Conservation (phyloP, 31 red algal species). For the Endocladia muricata region DNA sequence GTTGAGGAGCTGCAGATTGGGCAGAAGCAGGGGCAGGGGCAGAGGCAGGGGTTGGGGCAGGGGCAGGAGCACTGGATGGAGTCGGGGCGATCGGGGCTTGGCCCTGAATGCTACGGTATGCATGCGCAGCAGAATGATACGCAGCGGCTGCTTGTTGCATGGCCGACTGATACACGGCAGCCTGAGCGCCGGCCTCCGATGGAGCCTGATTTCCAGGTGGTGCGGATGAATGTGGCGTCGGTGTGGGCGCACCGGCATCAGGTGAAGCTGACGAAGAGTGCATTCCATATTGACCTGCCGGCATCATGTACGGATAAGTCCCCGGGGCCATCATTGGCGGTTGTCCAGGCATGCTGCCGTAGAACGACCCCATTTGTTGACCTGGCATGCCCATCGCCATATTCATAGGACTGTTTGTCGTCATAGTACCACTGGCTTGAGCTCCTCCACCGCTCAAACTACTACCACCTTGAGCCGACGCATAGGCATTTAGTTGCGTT, state of each 20-base stretch:
- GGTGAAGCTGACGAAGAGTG: too few species aligned
- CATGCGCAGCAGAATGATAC: conserved; percentile 46
- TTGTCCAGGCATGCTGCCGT: conserved; percentile 4
- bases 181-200: conserved; percentile 18
- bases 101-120: conserved; percentile 45
- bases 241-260: not conserved
- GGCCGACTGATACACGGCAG: conserved; percentile 34
- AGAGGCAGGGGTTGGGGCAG: too few species aligned
- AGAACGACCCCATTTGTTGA: not conserved
- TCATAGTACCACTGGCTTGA: not conserved
- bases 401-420: not conserved
- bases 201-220: not conserved
- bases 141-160: conserved; percentile 61
- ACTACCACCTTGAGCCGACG: not conserved
- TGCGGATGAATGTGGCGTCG: not conserved
- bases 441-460: not conserved
- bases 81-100: conserved; percentile 25
- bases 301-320: not conserved
- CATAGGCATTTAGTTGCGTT: not conserved
- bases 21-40: too few species aligned
- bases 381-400: not conserved
- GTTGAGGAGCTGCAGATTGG: too few species aligned
- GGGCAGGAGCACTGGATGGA: too few species aligned
- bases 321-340: not conserved
- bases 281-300: not conserved